phyloP scores from a whole-genome alignment of 345 rosid species.

The Syzygium jambos region DNA sequence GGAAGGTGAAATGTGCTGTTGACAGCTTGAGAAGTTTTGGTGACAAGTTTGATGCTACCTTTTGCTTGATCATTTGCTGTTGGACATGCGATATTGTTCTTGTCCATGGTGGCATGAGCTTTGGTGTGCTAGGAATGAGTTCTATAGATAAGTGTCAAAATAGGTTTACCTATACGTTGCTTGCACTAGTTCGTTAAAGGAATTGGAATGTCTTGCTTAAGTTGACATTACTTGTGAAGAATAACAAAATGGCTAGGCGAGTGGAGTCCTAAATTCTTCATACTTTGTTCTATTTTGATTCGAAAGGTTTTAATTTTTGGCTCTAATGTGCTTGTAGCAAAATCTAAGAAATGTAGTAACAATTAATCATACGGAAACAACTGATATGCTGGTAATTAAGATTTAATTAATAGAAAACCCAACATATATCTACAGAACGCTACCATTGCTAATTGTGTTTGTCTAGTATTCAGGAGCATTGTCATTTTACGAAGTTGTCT shows the following conservation, averaged over 20 bases:
- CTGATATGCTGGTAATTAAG: neutral
- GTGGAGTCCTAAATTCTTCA: neutral
- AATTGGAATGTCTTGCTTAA: neutral
- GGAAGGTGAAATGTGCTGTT: neutral
- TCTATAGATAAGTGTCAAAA: neutral
- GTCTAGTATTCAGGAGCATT: neutral
- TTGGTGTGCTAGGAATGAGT: neutral
- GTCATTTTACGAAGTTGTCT: neutral
- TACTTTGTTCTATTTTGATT: neutral
- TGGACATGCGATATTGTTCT: neutral
- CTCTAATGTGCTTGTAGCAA: neutral
- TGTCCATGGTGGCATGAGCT: neutral
- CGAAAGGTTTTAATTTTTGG: neutral
- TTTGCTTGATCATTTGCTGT: neutral
- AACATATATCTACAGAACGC: neutral
- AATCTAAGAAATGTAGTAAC: neutral
- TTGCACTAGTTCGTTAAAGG: neutral
- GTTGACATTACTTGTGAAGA: neutral
- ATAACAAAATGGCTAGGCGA: neutral
- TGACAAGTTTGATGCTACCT: neutral
- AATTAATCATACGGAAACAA: neutral
- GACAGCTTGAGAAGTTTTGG: neutral
- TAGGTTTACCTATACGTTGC: neutral
- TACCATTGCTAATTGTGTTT: neutral
- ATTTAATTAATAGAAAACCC: neutral